Percentiles rank a stretch among this genome's conserved stretches.
phyloP scores from a whole-genome alignment of 2,329 filamentous ascomycete species.

The Colletotrichum shisoi region DNA sequence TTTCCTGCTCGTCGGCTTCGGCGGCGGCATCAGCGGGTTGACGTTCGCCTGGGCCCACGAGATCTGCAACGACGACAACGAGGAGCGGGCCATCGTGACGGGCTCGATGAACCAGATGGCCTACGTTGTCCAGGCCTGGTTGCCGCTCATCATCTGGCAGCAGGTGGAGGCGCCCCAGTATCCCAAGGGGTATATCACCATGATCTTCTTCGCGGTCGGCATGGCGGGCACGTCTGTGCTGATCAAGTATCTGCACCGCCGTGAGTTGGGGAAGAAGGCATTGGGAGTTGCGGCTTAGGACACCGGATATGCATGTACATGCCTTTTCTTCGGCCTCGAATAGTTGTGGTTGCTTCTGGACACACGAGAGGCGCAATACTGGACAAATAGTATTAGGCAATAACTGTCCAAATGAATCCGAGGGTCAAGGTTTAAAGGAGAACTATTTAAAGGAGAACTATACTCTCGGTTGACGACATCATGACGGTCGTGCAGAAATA shows the following conservation, averaged over 20 bases:
- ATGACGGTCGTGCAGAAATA: too few species aligned
- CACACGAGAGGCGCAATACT: neutral
- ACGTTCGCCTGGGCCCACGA: constrained; percentile 61
- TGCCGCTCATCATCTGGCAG: constrained; percentile 72
- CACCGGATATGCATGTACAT: neutral
- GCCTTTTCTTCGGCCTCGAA: neutral
- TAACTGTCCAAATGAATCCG: too few species aligned
- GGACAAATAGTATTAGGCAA: too few species aligned
- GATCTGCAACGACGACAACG: constrained; percentile 61
- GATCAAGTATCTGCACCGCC: constrained; percentile 56
- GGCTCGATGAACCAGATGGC: constrained; percentile 74
- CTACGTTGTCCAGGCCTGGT: constrained; percentile 73
- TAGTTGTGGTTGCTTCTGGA: too few species aligned
- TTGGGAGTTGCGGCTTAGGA: neutral
- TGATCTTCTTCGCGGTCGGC: constrained; percentile 56
- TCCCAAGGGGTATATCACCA: constrained; percentile 67
- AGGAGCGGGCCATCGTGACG: constrained; percentile 72
- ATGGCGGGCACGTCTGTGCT: constrained; percentile 61
- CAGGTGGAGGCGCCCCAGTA: constrained; percentile 69
- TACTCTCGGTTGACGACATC: too few species aligned
- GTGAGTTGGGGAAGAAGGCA: constrained; percentile 46
- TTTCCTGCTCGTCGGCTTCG: constrained; percentile 62
- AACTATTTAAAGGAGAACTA: too few species aligned
- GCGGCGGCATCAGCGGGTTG: constrained; percentile 56
- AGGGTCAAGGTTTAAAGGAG: too few species aligned